Evolutionary conservation across 2,329 filamentous ascomycete species (phyloP).

Genomic region (Xylariaceae sp.): DNA sequence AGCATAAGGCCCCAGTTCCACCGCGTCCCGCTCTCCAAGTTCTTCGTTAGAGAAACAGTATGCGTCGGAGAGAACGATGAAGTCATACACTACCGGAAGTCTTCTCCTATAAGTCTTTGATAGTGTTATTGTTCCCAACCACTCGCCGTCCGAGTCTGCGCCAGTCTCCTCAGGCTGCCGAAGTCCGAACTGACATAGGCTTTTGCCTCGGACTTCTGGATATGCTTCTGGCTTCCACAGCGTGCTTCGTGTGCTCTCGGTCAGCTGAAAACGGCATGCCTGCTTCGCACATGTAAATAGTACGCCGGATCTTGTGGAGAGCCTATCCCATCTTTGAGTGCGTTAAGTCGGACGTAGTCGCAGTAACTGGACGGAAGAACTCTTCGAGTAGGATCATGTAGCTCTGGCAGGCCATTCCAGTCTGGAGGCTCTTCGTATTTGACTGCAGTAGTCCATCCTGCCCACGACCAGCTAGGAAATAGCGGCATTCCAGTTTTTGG

Average conservation of each 20-base stretch:
- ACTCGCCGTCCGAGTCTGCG: background rate
- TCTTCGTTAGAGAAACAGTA: background rate
- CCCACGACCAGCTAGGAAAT: background rate
- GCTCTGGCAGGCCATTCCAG: background rate
- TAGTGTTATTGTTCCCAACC: background rate
- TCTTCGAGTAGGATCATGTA: background rate
- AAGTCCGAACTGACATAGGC: background rate
- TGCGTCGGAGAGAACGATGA: background rate
- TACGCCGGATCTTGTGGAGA: background rate
- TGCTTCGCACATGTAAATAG: background rate
- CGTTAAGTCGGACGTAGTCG: background rate
- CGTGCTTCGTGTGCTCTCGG: background rate
- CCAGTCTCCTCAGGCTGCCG: background rate
- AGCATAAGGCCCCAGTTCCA: background rate
- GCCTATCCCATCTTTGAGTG: background rate
- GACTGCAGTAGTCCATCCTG: background rate
- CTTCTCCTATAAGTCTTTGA: background rate
- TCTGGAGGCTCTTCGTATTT: background rate
- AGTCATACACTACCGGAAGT: background rate
- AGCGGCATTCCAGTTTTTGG: background rate
- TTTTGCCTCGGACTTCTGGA: background rate
- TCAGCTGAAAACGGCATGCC: background rate
- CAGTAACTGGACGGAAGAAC: background rate
- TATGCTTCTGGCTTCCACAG: background rate
- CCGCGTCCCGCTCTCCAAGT: background rate